Evolutionary conservation across 495 filamentous ascomycete genomes (phyloP).

Genomic region (Chlorociboria aeruginascens): DNA sequence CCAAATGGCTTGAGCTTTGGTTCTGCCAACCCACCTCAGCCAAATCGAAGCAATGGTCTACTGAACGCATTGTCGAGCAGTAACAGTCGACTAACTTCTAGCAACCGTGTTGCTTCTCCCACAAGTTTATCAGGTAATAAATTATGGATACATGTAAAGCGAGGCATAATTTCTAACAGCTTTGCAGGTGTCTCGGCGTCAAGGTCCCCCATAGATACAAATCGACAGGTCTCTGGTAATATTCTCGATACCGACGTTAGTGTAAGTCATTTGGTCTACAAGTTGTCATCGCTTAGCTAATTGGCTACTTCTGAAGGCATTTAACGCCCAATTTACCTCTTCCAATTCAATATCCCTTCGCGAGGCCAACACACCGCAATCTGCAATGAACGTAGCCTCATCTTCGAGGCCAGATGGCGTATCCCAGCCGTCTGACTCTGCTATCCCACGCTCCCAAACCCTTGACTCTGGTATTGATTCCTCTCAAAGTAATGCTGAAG

Average conservation of each 20-base stretch:
- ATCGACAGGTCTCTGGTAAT: conserved; percentile 4
- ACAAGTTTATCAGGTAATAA: conserved; percentile 14
- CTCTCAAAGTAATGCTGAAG: conserved; percentile 29
- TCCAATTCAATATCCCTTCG: neutral
- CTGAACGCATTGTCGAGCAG: conserved; percentile 43
- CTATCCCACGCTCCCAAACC: conserved; percentile 17
- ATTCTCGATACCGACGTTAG: conserved; percentile 3
- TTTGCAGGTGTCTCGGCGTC: conserved; percentile 11
- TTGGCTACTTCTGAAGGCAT: neutral
- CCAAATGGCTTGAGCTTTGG: conserved; percentile 34
- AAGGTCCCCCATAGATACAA: conserved; percentile 12
- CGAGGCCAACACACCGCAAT: conserved; percentile 5
- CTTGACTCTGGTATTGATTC: conserved; percentile 33
- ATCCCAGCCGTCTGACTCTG: conserved; percentile 4
- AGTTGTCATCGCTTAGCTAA: conserved; percentile 1
- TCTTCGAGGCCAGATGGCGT: conserved; percentile 21
- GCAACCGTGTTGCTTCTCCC: conserved; percentile 16
- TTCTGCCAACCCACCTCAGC: conserved; percentile 12
- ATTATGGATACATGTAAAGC: neutral
- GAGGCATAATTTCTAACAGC: conserved; percentile 1
- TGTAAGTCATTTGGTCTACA: conserved; percentile 7
- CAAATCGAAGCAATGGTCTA: conserved; percentile 36
- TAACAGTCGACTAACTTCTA: conserved; percentile 10
- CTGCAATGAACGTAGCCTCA: conserved; percentile 4
- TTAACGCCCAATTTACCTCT: conserved; percentile 10